Evolutionary conservation across 2,329 filamentous ascomycete genomes (phyloP), one percentile per base, ranked within the genome.

Genomic region (Phaeosphaeria sp.): DNA sequence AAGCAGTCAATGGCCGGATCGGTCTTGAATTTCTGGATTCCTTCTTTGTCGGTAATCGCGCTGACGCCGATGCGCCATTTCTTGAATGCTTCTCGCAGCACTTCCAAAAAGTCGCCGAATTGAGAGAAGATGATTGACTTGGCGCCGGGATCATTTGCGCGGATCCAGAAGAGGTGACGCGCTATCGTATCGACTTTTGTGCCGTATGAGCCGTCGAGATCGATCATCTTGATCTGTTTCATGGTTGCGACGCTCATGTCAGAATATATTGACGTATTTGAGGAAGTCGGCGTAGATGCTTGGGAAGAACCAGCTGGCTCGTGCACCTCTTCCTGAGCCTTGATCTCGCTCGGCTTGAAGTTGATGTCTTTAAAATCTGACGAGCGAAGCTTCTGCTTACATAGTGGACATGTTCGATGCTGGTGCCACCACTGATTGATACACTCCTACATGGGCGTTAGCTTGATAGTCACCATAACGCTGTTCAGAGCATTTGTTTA

Each of bases 81-180:
- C 1, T 76, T 72, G 50, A 98, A 89, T 0, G 93, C 94, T 10
- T 82, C 83, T 9, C 83, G 83, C 0, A 98, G 82, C 6, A 96
- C 87, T 0, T 84, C 80, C 1, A 98, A 82, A 66, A 97, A 98
- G 53, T 91, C 89, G 54, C 86, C 86, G 75, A 92, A 95, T 78
- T 98, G 94, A 1, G 92, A 96, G 76, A 97, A 99, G n/a, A 98
- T 85, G 72, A 99, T 90, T 0, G 91, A 91, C 73, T 98, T 98
- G 10, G 92, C 88, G 0, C 92, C 92, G 0, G 92, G 91, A 65
- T 97, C 93, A 48, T 91, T 87, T 64, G 90, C 83, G 2, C 94
- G 87, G 20, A 98, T 83, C 91, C 92, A 97, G 17, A 96, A 78
- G 2, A 98, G 78, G 74, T 98, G 95, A 2, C 92, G 63, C 2